A percentile compares a stretch with the other conserved stretches of the same genome.
phyloP scores from a whole-genome alignment of 352 stramenopile genomes.

The Pythium chondricola region DNA sequence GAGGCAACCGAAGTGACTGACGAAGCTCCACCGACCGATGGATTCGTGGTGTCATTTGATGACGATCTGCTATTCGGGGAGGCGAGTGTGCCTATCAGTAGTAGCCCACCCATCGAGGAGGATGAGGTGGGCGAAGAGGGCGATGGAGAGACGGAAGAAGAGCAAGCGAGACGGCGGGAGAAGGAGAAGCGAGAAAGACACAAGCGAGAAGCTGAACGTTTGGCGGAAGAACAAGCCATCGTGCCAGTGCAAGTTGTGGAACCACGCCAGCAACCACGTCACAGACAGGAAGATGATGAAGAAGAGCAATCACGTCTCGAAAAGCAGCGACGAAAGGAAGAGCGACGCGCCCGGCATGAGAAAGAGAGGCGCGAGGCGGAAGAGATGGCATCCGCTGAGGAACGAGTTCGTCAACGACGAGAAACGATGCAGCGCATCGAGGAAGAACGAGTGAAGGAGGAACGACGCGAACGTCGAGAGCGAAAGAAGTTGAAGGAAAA shows the following conservation, averaged over 20 bases:
- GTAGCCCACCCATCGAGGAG: slow-evolving; percentile 2
- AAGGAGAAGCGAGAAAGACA: slow-evolving; percentile 32
- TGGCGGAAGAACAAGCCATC: slow-evolving; percentile 5
- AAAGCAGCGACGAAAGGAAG: slow-evolving; percentile 13
- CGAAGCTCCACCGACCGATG: slow-evolving; percentile 13
- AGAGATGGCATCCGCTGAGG: slow-evolving; percentile 7
- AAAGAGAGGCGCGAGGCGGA: slow-evolving; percentile 7
- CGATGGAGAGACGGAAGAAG: slow-evolving; percentile 19
- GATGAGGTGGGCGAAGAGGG: slow-evolving; percentile 28
- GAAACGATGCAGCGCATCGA: slow-evolving; percentile 6
- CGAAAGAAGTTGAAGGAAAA: slow-evolving; percentile 21
- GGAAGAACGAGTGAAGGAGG: slow-evolving; percentile 14
- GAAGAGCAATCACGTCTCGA: slow-evolving; percentile 7
- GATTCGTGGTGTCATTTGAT: background rate
- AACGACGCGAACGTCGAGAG: slow-evolving; percentile 12
- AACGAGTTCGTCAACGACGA: slow-evolving; percentile 10
- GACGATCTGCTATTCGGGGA: slow-evolving; percentile 16
- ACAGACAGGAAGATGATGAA: slow-evolving; percentile 6
- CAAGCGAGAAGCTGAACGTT: slow-evolving; percentile 14
- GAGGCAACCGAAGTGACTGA: slow-evolving; percentile 13
- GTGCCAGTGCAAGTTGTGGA: too few relatives aligned
- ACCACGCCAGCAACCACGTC: too few relatives aligned
- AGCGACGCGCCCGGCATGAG: slow-evolving; percentile 12
- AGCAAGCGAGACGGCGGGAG: slow-evolving; percentile 20
- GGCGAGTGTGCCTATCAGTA: slow-evolving; percentile 7